A percentile compares a stretch with the other conserved stretches of the same genome.
Evolutionary conservation across 805 yeast species (phyloP).

Genomic region (Schizosaccharomyces japonicus): DNA sequence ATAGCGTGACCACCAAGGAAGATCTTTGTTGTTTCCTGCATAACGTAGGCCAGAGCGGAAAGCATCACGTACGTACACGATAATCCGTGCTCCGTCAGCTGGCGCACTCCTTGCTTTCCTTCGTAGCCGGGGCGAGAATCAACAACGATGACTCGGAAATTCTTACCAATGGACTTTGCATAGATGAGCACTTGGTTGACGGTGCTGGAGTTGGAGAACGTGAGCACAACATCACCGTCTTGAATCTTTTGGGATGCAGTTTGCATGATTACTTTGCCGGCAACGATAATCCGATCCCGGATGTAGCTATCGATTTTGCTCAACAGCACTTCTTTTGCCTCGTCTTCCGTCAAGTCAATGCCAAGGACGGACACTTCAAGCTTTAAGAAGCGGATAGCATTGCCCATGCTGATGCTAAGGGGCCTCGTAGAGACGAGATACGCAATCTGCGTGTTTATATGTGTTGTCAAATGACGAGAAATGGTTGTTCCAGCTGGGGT

Average conservation of each 20-base stretch:
- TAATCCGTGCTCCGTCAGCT: slow-evolving; percentile 38
- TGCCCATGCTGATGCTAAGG: slow-evolving; percentile 83
- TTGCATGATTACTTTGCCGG: slow-evolving; percentile 62
- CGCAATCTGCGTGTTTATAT: slow-evolving; percentile 79
- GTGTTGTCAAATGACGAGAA: slow-evolving; percentile 68
- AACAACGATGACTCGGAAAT: slow-evolving; percentile 59
- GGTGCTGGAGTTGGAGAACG: slow-evolving; percentile 75
- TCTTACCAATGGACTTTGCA: slow-evolving; percentile 37
- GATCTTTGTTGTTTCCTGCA: slow-evolving; percentile 72
- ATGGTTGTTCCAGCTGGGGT: slow-evolving; percentile 73
- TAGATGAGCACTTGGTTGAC: slow-evolving; percentile 48
- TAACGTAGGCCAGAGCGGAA: slow-evolving; percentile 52
- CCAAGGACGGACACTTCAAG: slow-evolving; percentile 72
- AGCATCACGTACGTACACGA: slow-evolving; percentile 58
- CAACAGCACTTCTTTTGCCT: slow-evolving; percentile 41
- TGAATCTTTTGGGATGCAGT: slow-evolving; percentile 55
- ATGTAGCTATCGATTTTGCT: slow-evolving; percentile 59
- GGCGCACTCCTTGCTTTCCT: slow-evolving; percentile 54
- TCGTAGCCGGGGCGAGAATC: slow-evolving; percentile 89
- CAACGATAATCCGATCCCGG: slow-evolving; percentile 59
- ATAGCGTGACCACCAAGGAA: slow-evolving; percentile 93
- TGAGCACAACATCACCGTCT: slow-evolving; percentile 55
- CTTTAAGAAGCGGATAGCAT: slow-evolving; percentile 89
- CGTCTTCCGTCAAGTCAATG: slow-evolving; percentile 39
- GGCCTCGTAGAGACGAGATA: slow-evolving; percentile 79